Conservation (phyloP, 305 asterid genomes). For the Fraxinus angustifolia region DNA sequence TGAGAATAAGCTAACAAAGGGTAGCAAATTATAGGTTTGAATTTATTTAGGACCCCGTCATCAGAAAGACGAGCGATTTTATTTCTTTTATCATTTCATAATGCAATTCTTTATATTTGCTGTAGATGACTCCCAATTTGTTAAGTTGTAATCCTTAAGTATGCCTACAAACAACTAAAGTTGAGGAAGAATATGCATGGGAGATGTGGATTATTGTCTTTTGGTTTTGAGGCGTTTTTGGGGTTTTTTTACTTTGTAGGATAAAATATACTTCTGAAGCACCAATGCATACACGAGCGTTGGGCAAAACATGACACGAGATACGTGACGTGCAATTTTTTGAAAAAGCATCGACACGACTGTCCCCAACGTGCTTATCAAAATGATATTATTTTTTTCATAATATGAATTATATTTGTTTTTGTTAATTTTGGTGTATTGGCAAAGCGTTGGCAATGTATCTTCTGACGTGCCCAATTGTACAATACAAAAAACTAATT, state of each 20-base stretch:
- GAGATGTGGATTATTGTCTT: background rate
- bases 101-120: background rate
- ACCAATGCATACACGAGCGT: background rate
- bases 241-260: background rate
- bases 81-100: background rate
- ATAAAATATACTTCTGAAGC: background rate
- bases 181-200: background rate
- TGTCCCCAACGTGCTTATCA: background rate
- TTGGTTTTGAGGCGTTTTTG: background rate
- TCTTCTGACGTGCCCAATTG: background rate
- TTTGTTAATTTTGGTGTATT: background rate
- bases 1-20: background rate
- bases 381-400: background rate
- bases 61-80: background rate
- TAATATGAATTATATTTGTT: background rate
- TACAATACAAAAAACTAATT: background rate
- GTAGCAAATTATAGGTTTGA: background rate
- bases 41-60: background rate
- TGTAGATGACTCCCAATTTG: background rate
- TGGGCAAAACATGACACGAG: background rate
- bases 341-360: background rate
- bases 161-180: background rate
- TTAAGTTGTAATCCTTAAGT: background rate
- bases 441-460: background rate
- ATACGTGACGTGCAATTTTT: background rate